A percentile compares a stretch with the other conserved stretches of the same genome.
Evolutionary conservation across 805 yeast genomes (phyloP).

Genomic region (Candida argentea): DNA sequence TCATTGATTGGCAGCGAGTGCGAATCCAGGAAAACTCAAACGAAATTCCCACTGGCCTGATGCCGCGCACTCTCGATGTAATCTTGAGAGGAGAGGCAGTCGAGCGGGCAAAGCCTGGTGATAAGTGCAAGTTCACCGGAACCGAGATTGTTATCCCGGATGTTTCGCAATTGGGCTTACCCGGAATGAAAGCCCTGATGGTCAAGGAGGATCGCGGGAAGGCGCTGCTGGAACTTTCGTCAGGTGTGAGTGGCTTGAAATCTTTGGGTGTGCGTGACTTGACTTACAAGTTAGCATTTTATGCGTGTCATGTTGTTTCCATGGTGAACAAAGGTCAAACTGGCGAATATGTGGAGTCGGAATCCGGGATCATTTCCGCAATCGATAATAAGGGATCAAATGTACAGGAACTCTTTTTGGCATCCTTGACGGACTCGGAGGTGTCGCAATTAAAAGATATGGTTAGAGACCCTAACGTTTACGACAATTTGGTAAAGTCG

Average conservation of each 20-base stretch:
- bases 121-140: constrained; percentile 87
- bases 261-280: constrained; percentile 91
- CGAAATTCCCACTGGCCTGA: constrained; percentile 96
- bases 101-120: constrained; percentile 96
- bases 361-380: constrained; percentile 10
- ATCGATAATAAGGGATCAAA: constrained; percentile 38
- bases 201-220: constrained; percentile 54
- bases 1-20: constrained; percentile 94
- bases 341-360: constrained; percentile 5
- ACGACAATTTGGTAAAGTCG: constrained; percentile 74
- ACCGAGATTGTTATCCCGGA: constrained; percentile 93
- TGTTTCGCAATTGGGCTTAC: constrained; percentile 84
- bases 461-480: constrained; percentile 84
- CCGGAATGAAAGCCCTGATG: constrained; percentile 86
- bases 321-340: constrained; percentile 24
- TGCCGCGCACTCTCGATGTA: constrained; percentile 95
- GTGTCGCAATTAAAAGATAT: constrained; percentile 75
- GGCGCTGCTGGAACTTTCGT: constrained; percentile 60
- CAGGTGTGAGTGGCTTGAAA: constrained; percentile 84
- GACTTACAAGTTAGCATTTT: constrained; percentile 83
- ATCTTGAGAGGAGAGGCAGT: constrained; percentile 89
- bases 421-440: constrained; percentile 70
- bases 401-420: constrained; percentile 75
- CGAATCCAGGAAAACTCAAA: constrained; percentile 93
- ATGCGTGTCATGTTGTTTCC: constrained; percentile 85